Conservation (phyloP, 306 rosid species). For the Alnus rubra region DNA sequence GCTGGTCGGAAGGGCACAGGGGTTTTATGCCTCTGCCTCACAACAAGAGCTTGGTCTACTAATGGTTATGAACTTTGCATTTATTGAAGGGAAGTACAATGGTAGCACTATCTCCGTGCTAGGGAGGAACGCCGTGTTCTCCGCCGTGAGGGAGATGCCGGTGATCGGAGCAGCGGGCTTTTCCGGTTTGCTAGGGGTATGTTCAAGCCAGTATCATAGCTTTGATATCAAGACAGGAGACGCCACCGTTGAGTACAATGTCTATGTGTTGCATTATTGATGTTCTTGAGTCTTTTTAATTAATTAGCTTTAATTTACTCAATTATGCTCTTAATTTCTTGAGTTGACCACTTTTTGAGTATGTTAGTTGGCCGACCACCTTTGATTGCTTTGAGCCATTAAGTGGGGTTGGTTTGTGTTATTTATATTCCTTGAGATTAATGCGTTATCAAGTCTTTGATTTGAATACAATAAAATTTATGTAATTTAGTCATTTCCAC, state of each 20-base stretch:
- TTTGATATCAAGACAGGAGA: slow-evolving; percentile 29
- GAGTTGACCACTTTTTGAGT: too few relatives aligned
- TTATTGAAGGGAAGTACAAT: slow-evolving; percentile 11
- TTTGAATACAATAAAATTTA: too few relatives aligned
- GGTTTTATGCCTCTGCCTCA: slow-evolving; percentile 8
- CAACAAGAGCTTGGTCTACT: not conserved
- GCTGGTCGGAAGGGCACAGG: not conserved
- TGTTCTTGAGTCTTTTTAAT: too few relatives aligned
- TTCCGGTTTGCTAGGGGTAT: slow-evolving; percentile 30
- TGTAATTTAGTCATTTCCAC: too few relatives aligned
- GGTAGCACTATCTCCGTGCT: slow-evolving; percentile 22
- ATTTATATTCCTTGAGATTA: too few relatives aligned
- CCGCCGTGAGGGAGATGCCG: slow-evolving; percentile 23
- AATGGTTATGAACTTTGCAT: slow-evolving; percentile 15
- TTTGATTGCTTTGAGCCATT: too few relatives aligned
- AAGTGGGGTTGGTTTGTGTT: too few relatives aligned
- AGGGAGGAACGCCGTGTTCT: slow-evolving; percentile 8
- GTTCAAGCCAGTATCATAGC: slow-evolving; percentile 34
- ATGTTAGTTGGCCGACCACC: too few relatives aligned
- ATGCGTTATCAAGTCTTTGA: too few relatives aligned
- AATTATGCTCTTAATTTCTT: too few relatives aligned
- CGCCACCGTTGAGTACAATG: slow-evolving; percentile 60
- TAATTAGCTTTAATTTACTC: too few relatives aligned
- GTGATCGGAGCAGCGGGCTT: slow-evolving; percentile 30
- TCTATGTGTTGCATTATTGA: slow-evolving; percentile 48